Evolutionary conservation across 164 flowering plant species (phyloP).

Genomic region (Umbilicus rupestris): DNA sequence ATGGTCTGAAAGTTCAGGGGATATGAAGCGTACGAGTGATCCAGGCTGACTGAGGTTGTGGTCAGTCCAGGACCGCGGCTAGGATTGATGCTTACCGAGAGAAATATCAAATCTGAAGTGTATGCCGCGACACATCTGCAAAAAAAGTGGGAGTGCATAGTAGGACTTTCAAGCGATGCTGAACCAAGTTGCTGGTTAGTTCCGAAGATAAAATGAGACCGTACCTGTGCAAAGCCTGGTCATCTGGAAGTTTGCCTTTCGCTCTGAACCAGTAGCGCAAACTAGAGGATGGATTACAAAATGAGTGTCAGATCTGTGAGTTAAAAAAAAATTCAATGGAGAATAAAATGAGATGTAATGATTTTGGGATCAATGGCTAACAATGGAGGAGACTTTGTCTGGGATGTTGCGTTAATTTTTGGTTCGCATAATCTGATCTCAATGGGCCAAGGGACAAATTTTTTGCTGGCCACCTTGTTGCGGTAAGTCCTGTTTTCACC

Average conservation of each 20-base stretch:
- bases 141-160: too few relatives aligned
- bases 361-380: background rate
- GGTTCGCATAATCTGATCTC: slow-evolving; percentile 8
- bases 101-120: slow-evolving; percentile 8
- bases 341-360: background rate
- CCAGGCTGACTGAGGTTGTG: slow-evolving; percentile 10
- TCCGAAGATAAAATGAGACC: background rate
- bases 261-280: slow-evolving; percentile 10
- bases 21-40: slow-evolving; percentile 1
- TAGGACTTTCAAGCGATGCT: too few relatives aligned
- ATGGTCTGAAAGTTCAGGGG: background rate
- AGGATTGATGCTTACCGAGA: slow-evolving; percentile 9
- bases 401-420: slow-evolving; percentile 4
- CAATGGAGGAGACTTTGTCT: slow-evolving; percentile 10
- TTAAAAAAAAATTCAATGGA: background rate
- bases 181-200: too few relatives aligned
- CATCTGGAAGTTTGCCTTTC: slow-evolving; percentile 7
- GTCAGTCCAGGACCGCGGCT: slow-evolving; percentile 1
- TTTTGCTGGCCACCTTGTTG: slow-evolving; percentile 6
- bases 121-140: slow-evolving; percentile 10
- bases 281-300: background rate
- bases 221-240: slow-evolving; percentile 11
- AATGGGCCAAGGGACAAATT: slow-evolving; percentile 8
- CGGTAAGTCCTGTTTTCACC: slow-evolving; percentile 1
- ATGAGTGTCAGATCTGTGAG: background rate